Evolutionary conservation across 495 filamentous ascomycete genomes (phyloP), one percentile per base, ranked within the genome.

Genomic region (Oleoguttula mirabilis): DNA sequence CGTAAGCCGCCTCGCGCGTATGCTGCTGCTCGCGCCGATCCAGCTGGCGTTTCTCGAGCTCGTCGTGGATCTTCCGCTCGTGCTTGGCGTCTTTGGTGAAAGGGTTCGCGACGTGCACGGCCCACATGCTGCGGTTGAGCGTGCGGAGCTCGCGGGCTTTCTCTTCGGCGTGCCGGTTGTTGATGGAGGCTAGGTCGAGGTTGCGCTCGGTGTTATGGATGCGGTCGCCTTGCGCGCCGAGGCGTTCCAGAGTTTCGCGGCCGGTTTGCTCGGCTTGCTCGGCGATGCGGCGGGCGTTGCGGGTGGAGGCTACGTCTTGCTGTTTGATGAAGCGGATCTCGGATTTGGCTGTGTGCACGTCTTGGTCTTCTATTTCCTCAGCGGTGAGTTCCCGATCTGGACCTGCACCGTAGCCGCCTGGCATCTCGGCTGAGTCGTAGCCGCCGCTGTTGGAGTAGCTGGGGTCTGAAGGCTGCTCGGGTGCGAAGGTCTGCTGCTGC

Each of bases 61-160:
- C 65, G 3, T 64, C 68, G 8, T 8, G 14, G n/a, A n/a, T n/a
- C n/a, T n/a, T n/a, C n/a, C n/a, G n/a, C 27, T 30, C 27, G 16
- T 76, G 70, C 35, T 64, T 64, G 15, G 68, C 65, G n/a, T n/a
- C n/a, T 27, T 65, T 67, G 2, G 77, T 84, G 49, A 86, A 82
- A 0, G 81, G 81, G 50, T 87, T 88, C 14, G 65, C 68, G 11
- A 85, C 73, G 45, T 84, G 79, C 15, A 84, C 41, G 28, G 79
- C 79, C 47, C 90, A 88, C 85, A 92, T 88, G 62, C 74, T 80
- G 50, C 77, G 70, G 54, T 88, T 93, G 6, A 80, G 64, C 0
- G 69, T 77, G 62, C 84, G 85, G 11, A 93, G 60, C 49, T 92
- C 84, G 32, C 67, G 69, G 2, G 82, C 74, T 52, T 80, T 84